Conservation (phyloP, 768 basidiomycete species). For the Panellus pusillus region DNA sequence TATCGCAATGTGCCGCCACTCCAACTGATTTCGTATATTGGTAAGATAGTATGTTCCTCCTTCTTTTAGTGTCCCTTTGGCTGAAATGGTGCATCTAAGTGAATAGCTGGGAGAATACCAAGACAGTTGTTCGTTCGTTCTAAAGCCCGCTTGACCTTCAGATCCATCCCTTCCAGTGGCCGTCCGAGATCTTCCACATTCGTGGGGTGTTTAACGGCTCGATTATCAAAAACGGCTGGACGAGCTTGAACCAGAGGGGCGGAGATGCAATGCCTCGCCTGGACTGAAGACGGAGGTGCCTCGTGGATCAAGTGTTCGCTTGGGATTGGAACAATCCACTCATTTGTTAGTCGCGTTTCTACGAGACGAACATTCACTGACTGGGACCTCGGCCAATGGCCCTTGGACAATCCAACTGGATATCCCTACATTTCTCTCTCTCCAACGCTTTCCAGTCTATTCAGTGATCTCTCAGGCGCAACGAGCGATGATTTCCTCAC, state of each 20-base stretch:
- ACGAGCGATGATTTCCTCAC: conserved; percentile 18
- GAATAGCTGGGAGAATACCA: conserved; percentile 19
- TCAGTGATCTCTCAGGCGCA: conserved; percentile 5
- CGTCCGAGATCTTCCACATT: conserved; percentile 12
- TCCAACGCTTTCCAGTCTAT: conserved; percentile 5
- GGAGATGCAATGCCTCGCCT: conserved; percentile 17
- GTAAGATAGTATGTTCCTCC: conserved; percentile 13
- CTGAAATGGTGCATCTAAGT: neutral
- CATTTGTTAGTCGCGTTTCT: conserved; percentile 3
- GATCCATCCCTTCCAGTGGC: conserved; percentile 8
- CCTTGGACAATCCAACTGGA: conserved; percentile 9
- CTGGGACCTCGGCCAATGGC: conserved; percentile 9
- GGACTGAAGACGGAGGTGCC: conserved; percentile 13
- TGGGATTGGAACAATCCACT: conserved; percentile 9
- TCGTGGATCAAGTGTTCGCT: conserved; percentile 18
- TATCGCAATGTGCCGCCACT: conserved; percentile 12
- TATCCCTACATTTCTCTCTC: conserved; percentile 15
- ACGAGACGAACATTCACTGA: neutral
- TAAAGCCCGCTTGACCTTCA: neutral
- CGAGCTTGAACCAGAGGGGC: conserved; percentile 11
- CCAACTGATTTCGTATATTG: conserved; percentile 18
- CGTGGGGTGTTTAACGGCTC: conserved; percentile 18
- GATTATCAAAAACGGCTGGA: conserved; percentile 15
- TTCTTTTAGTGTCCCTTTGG: neutral
- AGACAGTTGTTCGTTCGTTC: conserved; percentile 5